Evolutionary conservation across 257 asterid genomes (phyloP).

Genomic region (Lantana camara): DNA sequence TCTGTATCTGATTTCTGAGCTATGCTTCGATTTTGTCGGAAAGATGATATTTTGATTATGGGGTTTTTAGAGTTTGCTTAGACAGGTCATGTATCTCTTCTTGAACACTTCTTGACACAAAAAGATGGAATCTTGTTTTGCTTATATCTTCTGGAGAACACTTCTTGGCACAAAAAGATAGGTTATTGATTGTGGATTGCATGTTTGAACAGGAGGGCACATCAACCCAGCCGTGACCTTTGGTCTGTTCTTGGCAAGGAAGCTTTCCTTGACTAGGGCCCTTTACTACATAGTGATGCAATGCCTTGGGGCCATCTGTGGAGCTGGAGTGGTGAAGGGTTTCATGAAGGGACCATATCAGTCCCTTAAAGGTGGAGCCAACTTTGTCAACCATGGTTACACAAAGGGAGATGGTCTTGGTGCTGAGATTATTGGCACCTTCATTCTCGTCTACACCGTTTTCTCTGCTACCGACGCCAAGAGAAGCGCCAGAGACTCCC

Average conservation of each 20-base stretch:
- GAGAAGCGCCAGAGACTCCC: slow-evolving; percentile 75
- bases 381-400: slow-evolving; percentile 54
- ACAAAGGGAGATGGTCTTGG: slow-evolving; percentile 63
- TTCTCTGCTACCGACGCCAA: slow-evolving; percentile 83
- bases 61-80: not conserved
- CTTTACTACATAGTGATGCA: slow-evolving; percentile 61
- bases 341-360: slow-evolving; percentile 48
- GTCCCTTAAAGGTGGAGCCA: slow-evolving; percentile 50
- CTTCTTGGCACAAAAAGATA: not conserved
- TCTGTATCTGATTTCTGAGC: not conserved
- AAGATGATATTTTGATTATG: not conserved
- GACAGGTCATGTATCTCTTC: not conserved
- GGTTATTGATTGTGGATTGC: not conserved
- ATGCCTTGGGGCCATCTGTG: slow-evolving; percentile 72
- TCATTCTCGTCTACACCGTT: slow-evolving; percentile 68
- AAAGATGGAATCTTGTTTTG: not conserved
- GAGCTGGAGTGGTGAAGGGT: slow-evolving; percentile 74
- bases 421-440: slow-evolving; percentile 68
- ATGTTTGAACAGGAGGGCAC: slow-evolving; percentile 62
- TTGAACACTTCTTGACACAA: too few relatives aligned
- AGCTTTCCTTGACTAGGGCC: slow-evolving; percentile 61
- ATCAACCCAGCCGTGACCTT: slow-evolving; percentile 73
- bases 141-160: too few relatives aligned
- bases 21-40: too few relatives aligned
- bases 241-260: slow-evolving; percentile 65